Conservation (phyloP, 495 filamentous ascomycete genomes). For the Aspergillus bertholletiae region DNA sequence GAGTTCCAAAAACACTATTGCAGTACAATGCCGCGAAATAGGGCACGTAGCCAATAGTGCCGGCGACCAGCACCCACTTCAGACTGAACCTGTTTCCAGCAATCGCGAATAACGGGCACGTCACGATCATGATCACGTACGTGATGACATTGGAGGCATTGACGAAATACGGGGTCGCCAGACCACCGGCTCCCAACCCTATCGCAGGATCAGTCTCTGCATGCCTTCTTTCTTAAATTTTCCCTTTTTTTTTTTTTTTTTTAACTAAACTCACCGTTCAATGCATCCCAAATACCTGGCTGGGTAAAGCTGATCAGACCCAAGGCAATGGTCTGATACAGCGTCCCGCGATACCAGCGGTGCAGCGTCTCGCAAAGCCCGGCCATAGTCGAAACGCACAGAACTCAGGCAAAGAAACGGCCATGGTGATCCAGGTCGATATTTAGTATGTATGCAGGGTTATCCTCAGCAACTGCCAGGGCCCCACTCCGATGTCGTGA, state of each 20-base stretch:
- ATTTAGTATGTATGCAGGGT: too few relatives aligned
- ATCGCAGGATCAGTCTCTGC: not conserved
- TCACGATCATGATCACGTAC: conserved; percentile 55
- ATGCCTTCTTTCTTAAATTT: too few relatives aligned
- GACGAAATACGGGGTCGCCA: conserved; percentile 51
- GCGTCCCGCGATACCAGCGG: conserved; percentile 48
- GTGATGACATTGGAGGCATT: conserved; percentile 58
- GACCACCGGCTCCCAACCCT: conserved; percentile 53
- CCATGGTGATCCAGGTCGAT: not conserved
- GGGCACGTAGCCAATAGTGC: conserved; percentile 53
- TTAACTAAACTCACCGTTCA: conserved; percentile 35
- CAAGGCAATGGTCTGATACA: conserved; percentile 54
- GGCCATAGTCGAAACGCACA: not conserved
- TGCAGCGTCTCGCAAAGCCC: not conserved
- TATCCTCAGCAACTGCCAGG: not conserved
- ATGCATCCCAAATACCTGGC: conserved; percentile 58
- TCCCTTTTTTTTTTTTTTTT: not conserved
- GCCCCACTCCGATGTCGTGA: conserved; percentile 4
- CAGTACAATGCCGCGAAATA: conserved; percentile 56
- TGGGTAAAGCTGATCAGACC: conserved; percentile 55
- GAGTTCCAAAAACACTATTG: conserved; percentile 54
- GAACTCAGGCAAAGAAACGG: not conserved
- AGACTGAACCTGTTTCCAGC: conserved; percentile 52
- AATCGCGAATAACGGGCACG: conserved; percentile 49
- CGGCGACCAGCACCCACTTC: conserved; percentile 50